These are phyloP conservation scores for Termitomyces sp. DNA, from an alignment of 768 basidiomycete genomes.

Conservation along the genomic window DNA sequence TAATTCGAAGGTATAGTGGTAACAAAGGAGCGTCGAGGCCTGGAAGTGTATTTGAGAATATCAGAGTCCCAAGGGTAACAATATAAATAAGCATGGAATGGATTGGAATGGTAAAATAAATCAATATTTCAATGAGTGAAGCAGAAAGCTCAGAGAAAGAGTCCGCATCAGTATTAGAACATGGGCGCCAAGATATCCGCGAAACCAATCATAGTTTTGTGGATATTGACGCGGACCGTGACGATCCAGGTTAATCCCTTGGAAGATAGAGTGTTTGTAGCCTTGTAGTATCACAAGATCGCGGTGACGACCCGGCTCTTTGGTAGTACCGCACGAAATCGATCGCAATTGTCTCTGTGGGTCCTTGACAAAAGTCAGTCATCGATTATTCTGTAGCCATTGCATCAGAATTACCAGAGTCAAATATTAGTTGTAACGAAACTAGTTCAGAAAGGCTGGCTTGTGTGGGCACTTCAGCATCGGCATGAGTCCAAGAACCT, in stretches of 20 bases:
- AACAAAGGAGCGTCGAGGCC: background rate
- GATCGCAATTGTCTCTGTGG: background rate
- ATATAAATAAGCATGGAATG: background rate
- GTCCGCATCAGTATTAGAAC: background rate
- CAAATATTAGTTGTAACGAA: background rate
- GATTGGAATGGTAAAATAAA: too few species aligned
- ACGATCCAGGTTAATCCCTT: background rate
- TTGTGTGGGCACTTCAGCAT: background rate
- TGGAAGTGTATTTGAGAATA: background rate
- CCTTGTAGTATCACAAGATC: background rate
- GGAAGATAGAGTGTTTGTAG: background rate
- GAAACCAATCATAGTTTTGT: background rate
- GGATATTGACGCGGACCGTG: background rate
- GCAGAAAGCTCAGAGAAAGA: background rate
- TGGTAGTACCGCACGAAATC: slow-evolving; percentile 16
- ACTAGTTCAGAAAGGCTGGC: background rate
- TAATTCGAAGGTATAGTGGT: background rate
- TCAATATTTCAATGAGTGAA: background rate
- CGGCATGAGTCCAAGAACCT: background rate
- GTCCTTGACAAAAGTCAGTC: background rate
- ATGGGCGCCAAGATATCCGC: too few species aligned
- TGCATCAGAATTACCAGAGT: background rate
- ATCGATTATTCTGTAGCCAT: background rate
- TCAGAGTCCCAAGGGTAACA: background rate
- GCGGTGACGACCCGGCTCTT: background rate